phyloP scores from a whole-genome alignment of 2,329 filamentous ascomycete genomes.

The Decorospora gaudefroyi region DNA sequence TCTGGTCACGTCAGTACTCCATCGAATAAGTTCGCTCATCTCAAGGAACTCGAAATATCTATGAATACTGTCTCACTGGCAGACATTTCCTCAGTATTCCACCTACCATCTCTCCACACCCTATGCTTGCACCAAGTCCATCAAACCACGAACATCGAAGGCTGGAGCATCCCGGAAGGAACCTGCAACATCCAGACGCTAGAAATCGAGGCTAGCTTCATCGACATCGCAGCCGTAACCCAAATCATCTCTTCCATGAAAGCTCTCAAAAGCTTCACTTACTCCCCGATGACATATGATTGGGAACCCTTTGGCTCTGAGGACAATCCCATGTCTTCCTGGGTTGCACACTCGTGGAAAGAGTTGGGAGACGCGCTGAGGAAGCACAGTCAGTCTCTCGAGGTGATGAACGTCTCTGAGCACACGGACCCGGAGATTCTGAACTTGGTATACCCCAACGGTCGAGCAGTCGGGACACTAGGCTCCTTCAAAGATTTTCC shows the following conservation, averaged over 20 bases:
- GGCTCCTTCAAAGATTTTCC: slow-evolving; percentile 8
- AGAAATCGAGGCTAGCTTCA: not conserved
- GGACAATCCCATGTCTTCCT: not conserved
- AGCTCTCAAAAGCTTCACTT: slow-evolving; percentile 4
- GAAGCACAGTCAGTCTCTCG: slow-evolving; percentile 5
- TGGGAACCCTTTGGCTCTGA: slow-evolving; percentile 11
- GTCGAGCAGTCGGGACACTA: not conserved
- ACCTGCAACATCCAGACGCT: slow-evolving; percentile 6
- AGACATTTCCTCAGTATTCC: slow-evolving; percentile 1
- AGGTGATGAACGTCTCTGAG: not conserved
- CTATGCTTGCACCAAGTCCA: not conserved
- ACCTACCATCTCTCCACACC: slow-evolving; percentile 5
- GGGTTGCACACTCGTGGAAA: slow-evolving; percentile 8
- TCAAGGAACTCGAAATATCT: not conserved
- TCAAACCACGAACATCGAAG: slow-evolving; percentile 2
- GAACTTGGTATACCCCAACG: not conserved
- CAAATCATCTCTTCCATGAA: slow-evolving; percentile 10
- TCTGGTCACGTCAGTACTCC: not conserved
- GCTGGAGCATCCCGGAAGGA: slow-evolving; percentile 8
- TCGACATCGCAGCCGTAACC: slow-evolving; percentile 6
- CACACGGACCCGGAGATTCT: not conserved
- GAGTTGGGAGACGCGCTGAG: slow-evolving; percentile 7
- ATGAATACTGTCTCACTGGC: not conserved
- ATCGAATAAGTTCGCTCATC: slow-evolving; percentile 6
- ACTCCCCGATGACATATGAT: not conserved